A percentile compares a stretch with the other conserved stretches of the same genome.
Evolutionary conservation across 2,329 filamentous ascomycete genomes (phyloP).

Genomic region (Dactylellina cionopaga): DNA sequence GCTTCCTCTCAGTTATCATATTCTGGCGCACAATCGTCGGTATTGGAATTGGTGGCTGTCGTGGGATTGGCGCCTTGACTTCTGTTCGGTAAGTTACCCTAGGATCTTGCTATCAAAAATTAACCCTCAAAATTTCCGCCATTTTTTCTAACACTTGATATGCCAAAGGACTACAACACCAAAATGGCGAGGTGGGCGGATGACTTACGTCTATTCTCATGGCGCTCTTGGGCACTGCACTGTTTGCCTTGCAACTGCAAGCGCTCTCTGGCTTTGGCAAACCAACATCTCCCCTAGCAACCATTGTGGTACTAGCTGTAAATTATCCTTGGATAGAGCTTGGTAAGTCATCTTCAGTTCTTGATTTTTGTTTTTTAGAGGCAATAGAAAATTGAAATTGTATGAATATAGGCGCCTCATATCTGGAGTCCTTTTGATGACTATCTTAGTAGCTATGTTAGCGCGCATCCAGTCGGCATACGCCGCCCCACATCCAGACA

Average conservation of each 20-base stretch:
- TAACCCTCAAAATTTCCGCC: too few species aligned
- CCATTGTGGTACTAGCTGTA: constrained; percentile 1
- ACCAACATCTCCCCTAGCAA: background rate
- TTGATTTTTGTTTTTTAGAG: too few species aligned
- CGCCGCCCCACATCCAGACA: background rate
- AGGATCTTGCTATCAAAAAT: too few species aligned
- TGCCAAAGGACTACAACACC: constrained; percentile 19
- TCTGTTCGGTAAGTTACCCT: constrained; percentile 16
- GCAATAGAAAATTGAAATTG: background rate
- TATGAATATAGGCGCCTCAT: constrained; percentile 14
- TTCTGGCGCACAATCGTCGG: constrained; percentile 65
- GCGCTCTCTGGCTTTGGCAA: constrained; percentile 18
- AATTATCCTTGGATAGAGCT: background rate
- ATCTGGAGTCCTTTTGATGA: constrained; percentile 5
- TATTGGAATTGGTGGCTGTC: constrained; percentile 71
- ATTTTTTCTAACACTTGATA: too few species aligned
- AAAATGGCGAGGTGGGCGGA: constrained; percentile 27
- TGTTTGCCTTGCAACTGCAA: background rate
- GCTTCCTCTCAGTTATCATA: constrained; percentile 63
- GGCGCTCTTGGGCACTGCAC: constrained; percentile 5
- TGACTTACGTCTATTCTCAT: constrained; percentile 12
- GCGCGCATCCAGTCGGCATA: background rate
- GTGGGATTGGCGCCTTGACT: constrained; percentile 7
- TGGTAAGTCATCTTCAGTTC: constrained; percentile 15
- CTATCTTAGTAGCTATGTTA: background rate